phyloP scores from a whole-genome alignment of 2,329 filamentous ascomycete genomes.

The Colletotrichum sp. region DNA sequence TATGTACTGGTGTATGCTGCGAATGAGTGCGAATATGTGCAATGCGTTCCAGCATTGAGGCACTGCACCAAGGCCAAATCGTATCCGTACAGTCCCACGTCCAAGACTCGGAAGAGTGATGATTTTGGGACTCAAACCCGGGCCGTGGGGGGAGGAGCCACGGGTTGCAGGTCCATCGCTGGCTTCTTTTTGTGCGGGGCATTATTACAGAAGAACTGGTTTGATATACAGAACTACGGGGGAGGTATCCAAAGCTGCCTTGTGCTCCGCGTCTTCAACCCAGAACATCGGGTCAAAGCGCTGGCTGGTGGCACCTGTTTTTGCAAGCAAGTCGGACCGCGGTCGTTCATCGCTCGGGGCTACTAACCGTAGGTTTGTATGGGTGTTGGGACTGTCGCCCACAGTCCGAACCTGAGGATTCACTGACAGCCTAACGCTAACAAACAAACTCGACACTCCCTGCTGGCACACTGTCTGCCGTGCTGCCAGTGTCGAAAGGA shows the following conservation, averaged over 20 bases:
- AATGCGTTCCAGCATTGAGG: neutral
- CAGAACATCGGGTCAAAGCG: slow-evolving; percentile 10
- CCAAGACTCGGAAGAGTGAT: neutral
- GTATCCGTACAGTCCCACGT: neutral
- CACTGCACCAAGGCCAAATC: neutral
- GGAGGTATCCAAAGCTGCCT: neutral
- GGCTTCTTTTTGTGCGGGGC: neutral
- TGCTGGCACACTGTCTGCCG: neutral
- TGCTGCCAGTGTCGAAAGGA: neutral
- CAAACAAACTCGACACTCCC: neutral
- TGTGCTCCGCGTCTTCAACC: neutral
- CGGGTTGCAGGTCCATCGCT: neutral
- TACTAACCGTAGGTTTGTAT: no score
- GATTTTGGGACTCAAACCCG: neutral
- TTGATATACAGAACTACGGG: neutral
- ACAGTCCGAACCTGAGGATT: neutral
- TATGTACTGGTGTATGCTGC: neutral
- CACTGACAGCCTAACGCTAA: neutral
- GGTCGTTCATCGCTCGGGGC: neutral
- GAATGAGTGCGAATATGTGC: neutral
- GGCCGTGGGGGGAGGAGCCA: neutral
- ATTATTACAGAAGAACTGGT: neutral
- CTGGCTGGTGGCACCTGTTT: neutral
- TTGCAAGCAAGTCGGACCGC: neutral
- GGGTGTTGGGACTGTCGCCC: neutral